Conservation (phyloP, 2,329 filamentous ascomycete genomes). For the Hymenoscyphus scutula region DNA sequence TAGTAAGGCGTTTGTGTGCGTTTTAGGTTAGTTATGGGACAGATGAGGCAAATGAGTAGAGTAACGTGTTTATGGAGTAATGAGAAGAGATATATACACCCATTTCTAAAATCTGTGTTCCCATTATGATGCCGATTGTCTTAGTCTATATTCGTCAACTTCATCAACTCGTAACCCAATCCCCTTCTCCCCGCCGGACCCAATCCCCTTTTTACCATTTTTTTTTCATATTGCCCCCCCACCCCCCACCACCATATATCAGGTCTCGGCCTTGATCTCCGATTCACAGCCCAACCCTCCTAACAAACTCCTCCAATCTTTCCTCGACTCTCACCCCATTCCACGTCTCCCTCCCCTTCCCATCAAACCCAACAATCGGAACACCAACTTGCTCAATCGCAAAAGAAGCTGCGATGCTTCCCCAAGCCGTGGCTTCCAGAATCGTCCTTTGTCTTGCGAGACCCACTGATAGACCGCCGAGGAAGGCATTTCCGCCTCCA, state of each 20-base stretch:
- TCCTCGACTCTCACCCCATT: conserved; percentile 55
- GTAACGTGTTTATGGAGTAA: background rate
- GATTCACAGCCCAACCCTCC: conserved; percentile 9
- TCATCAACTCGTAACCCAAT: background rate
- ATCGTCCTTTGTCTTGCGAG: conserved; percentile 58
- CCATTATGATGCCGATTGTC: background rate
- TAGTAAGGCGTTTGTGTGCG: conserved; percentile 12
- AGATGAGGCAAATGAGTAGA: background rate
- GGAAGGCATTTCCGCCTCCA: conserved; percentile 88
- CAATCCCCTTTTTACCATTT: background rate
- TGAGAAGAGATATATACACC: conserved; percentile 1
- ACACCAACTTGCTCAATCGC: conserved; percentile 93
- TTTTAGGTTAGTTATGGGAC: conserved; percentile 4
- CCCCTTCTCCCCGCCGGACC: too few species aligned
- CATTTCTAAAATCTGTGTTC: conserved; percentile 1
- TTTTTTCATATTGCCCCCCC: too few species aligned
- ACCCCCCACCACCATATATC: too few species aligned
- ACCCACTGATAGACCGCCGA: conserved; percentile 59
- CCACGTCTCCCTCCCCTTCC: conserved; percentile 51
- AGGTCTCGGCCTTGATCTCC: too few species aligned
- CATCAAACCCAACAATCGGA: conserved; percentile 53
- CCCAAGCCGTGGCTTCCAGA: conserved; percentile 74
- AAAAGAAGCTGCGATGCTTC: conserved; percentile 81
- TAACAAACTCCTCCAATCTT: conserved; percentile 49
- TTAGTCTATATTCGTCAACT: conserved; percentile 3